Base-by-base conservation (phyloP, 2,329 filamentous ascomycete genomes). In the Pleurostoma richardsiae region DNA sequence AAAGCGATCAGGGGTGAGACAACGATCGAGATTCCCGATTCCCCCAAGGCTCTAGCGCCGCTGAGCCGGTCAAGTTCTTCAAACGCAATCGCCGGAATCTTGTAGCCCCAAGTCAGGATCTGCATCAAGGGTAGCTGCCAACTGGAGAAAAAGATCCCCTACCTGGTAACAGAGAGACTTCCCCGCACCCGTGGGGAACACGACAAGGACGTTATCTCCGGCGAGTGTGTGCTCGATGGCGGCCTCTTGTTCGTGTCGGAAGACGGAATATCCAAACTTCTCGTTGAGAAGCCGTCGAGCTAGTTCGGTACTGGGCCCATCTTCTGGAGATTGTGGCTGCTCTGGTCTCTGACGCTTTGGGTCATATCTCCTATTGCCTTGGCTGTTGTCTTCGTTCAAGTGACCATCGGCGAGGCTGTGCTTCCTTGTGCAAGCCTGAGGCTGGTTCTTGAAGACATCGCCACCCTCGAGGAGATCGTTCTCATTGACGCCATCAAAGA, bases 1-100 rank as follows among this genome's bases (percentile, higher is more conserved):
- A 82, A 55, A 2, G 76, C 76, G 44, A 81, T 76, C 3, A 81
- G 59, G 0, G 77, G 77, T 0, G 75, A 81, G 2, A 80, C 74
- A 3, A 81, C 74, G 5, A 82, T 67, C 1, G 76, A 80, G 50
- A 80, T 71, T 5, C 76, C 80, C 8, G 65, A 59, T 19, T 68
- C 65, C 3, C 58, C 59, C 1, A 56, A 44, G 0, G 54, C 54
- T 39, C 61, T 53, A 3, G 52, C 51, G 1, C 58, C 60, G 4
- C 51, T 59, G 11, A 54, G 46, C 2, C 54, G 49, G 31, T 77
- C 74, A 8, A 73, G 53, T 42, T 70, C 59, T 38, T 68, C 64
- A 33, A 77, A 76, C 0, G 72, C 71, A 40, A 77, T 61, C 4
- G 65, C 70, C 0, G 72, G 71, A 29, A 76, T 72, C 70, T 19